These are phyloP conservation scores for Trichoderma orchidacearum DNA, from an alignment of 495 filamentous ascomycete species.

Conservation along the genomic window DNA sequence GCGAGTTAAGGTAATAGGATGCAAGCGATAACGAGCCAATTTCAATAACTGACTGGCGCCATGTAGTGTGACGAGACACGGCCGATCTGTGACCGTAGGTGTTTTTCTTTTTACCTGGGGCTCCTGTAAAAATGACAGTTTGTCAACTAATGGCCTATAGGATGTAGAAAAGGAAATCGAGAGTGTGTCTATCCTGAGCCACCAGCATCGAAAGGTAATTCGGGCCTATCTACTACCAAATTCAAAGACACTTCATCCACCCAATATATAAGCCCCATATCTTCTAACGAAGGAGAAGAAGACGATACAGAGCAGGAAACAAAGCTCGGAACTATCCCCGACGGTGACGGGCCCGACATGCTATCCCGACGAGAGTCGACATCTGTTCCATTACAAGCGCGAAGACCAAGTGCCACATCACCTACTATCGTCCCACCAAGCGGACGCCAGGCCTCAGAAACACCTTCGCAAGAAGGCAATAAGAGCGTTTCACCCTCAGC, in stretches of 20 bases:
- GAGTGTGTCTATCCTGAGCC: conserved; percentile 74
- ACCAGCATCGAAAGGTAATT: conserved; percentile 32
- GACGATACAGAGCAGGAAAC: conserved; percentile 36
- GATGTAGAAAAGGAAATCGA: conserved; percentile 73
- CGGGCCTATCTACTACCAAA: conserved; percentile 18
- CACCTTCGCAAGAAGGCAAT: conserved; percentile 32
- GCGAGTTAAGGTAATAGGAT: conserved; percentile 67
- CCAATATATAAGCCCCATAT: conserved; percentile 34
- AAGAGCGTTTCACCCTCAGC: conserved; percentile 36
- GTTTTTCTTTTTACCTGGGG: not conserved
- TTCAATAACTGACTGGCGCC: conserved; percentile 6
- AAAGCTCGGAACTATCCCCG: conserved; percentile 47
- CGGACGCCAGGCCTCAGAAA: conserved; percentile 31
- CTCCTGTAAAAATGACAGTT: conserved; percentile 2
- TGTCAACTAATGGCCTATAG: conserved; percentile 23
- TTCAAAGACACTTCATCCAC: conserved; percentile 33
- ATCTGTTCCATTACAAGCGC: conserved; percentile 20
- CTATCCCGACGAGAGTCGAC: conserved; percentile 18
- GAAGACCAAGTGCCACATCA: conserved; percentile 29
- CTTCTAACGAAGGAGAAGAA: conserved; percentile 39
- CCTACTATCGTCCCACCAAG: conserved; percentile 9
- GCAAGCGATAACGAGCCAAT: not conserved
- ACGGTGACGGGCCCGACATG: conserved; percentile 47
- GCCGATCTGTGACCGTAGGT: conserved; percentile 74
- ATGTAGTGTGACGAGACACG: conserved; percentile 70